Conservation (phyloP, 208 protist genomes). For the Phytomonas serpens region DNA sequence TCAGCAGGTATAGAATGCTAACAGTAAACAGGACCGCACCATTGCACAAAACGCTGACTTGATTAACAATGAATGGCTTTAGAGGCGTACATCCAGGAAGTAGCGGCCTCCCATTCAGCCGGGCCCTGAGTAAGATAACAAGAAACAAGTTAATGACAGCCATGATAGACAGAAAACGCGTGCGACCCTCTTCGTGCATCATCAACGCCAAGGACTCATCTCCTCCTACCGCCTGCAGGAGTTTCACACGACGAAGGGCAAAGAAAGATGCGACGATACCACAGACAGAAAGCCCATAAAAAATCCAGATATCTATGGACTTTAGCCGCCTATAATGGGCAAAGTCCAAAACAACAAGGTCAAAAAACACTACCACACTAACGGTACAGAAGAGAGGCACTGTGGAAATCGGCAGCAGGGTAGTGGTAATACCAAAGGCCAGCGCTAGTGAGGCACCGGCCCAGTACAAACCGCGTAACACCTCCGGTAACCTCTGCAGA, state of each 20-base stretch:
- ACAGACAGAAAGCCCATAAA: constrained; percentile 22
- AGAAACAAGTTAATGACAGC: constrained; percentile 44
- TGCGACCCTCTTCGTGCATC: constrained; percentile 50
- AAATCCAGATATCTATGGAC: constrained; percentile 20
- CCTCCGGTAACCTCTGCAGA: constrained; percentile 22
- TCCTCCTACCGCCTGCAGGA: constrained; percentile 18
- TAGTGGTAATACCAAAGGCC: constrained; percentile 42
- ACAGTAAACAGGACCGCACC: constrained; percentile 43
- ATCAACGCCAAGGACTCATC: constrained; percentile 39
- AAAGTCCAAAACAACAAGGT: constrained; percentile 41
- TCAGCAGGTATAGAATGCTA: constrained; percentile 34
- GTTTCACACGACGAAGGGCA: constrained; percentile 7
- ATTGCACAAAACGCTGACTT: constrained; percentile 43
- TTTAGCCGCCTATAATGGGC: constrained; percentile 53
- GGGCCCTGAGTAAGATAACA: constrained; percentile 57
- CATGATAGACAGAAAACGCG: constrained; percentile 42
- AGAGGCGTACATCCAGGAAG: constrained; percentile 39
- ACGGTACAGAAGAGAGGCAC: constrained; percentile 36
- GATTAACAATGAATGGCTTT: constrained; percentile 14
- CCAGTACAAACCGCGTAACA: constrained; percentile 44
- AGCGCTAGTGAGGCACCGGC: constrained; percentile 23
- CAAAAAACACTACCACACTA: constrained; percentile 42
- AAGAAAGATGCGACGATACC: constrained; percentile 19
- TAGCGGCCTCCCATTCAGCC: constrained; percentile 40
- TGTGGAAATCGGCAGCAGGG: constrained; percentile 38